These are phyloP conservation scores for Bipolaris zeicola DNA, from an alignment of 2,329 filamentous ascomycete species.

Conservation along the genomic window DNA sequence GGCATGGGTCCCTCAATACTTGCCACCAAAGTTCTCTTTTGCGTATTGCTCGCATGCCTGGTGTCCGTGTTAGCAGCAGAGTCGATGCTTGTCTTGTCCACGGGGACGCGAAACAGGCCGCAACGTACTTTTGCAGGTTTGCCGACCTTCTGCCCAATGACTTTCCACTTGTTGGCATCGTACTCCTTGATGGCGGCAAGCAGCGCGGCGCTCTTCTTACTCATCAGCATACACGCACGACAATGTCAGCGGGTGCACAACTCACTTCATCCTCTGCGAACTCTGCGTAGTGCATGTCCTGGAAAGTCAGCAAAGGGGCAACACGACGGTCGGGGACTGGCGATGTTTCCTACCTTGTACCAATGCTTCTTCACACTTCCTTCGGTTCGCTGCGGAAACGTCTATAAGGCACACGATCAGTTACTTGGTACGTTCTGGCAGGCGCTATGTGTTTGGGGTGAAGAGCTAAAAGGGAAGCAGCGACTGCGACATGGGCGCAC, in stretches of 20 bases:
- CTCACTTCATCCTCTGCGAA: conserved; percentile 94
- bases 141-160: conserved; percentile 93
- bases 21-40: conserved; percentile 84
- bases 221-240: conserved; percentile 31
- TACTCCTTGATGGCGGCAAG: conserved; percentile 97
- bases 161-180: conserved; percentile 98
- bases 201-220: conserved; percentile 71
- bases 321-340: conserved; percentile 17
- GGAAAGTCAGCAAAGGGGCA: conserved; percentile 29
- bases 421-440: not conserved
- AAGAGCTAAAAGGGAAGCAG: not conserved
- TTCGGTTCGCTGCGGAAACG: conserved; percentile 90
- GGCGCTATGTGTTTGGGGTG: not conserved
- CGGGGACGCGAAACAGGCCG: conserved; percentile 7
- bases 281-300: conserved; percentile 99
- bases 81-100: conserved; percentile 5
- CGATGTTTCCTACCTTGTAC: conserved; percentile 76
- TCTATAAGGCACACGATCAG: conserved; percentile 58
- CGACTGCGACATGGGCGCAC: conserved; percentile 53
- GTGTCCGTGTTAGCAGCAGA: conserved; percentile 23
- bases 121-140: conserved; percentile 87
- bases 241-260: conserved; percentile 6
- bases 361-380: conserved; percentile 99
- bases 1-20: conserved; percentile 47
- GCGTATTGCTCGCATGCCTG: conserved; percentile 91